Base-by-base conservation (phyloP, 805 yeast species). In the Spathaspora girioi region DNA sequence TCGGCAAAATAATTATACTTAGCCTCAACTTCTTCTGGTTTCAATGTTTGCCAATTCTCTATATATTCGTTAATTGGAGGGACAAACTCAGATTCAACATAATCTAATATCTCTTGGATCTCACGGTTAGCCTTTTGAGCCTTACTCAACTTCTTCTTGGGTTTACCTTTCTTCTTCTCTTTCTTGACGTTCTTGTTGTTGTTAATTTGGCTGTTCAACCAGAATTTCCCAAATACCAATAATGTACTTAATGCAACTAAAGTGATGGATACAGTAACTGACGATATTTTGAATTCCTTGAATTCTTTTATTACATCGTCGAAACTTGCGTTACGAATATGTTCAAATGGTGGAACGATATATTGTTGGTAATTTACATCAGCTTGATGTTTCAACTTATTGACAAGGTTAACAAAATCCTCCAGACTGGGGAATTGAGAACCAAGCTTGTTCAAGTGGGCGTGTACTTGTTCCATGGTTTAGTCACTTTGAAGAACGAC, bases 1-100 rank as follows among this genome's bases (percentile, higher is more conserved):
- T 87, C 96, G 59, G 83, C 86, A 63, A 74, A 82, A 62, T 75
- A 87, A 48, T 79, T 77, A 57, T 73, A 77, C 60, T 79, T 78
- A 63, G 81, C 85, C 52, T 67, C 65, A 35, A 66, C 62, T 45
- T 74, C 72, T 6, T 68, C 73, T 0, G 50, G 46, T 31, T 56
- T 56, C 60, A 67, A 65, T 2, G 49, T 29, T 46, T 60, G 56
- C 56, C 63, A 64, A 51, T 60, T 62, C 35, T 58, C 64, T 42
- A 71, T 61, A 48, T 66, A 70, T 3, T 62, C 65, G 49, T 71
- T 70, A 47, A 71, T 71, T 51, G 67, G 56, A 0, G 76, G 76
- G 45, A 72, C 77, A 59, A 71, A 74, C 12, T 62, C 63, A 15
- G 60, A 61, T 58, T 73, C 79, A 38, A 74, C 76, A 50, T 54